A percentile compares a stretch with the other conserved stretches of the same genome.
Evolutionary conservation across 345 rosid genomes (phyloP).

Genomic region (Bruguiera sexangula): DNA sequence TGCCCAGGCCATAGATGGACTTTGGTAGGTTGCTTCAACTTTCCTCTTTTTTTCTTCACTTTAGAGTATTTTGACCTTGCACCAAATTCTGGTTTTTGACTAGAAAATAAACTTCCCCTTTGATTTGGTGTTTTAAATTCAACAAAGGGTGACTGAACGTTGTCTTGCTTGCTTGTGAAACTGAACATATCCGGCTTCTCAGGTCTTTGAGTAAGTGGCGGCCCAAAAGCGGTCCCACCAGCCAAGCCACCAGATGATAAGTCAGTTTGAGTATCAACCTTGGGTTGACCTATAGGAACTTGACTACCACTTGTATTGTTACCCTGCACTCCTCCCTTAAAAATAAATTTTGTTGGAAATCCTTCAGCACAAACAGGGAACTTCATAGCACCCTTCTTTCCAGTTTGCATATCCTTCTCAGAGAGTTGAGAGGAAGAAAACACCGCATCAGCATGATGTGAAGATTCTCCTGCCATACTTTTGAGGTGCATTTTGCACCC

Average conservation of each 20-base stretch:
- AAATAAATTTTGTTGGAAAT: slow-evolving; percentile 30
- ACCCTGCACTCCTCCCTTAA: slow-evolving; percentile 32
- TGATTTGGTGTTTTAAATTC: slow-evolving; percentile 57
- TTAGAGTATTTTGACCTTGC: slow-evolving; percentile 47
- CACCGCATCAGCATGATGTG: slow-evolving; percentile 21
- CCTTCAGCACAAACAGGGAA: slow-evolving; percentile 20
- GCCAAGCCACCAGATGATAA: slow-evolving; percentile 25
- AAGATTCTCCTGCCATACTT: slow-evolving; percentile 27
- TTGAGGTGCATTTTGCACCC: slow-evolving; percentile 51
- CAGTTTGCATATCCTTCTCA: slow-evolving; percentile 27
- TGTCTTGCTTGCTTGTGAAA: slow-evolving; percentile 39
- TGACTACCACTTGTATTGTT: slow-evolving; percentile 23
- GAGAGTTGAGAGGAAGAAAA: slow-evolving; percentile 26
- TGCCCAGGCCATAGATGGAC: slow-evolving; percentile 49
- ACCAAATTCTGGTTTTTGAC: slow-evolving; percentile 52
- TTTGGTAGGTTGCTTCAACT: slow-evolving; percentile 51
- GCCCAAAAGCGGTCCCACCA: slow-evolving; percentile 20
- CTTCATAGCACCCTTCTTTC: slow-evolving; percentile 27
- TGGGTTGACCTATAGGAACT: slow-evolving; percentile 26
- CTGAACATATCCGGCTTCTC: slow-evolving; percentile 29
- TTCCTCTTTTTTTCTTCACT: slow-evolving; percentile 58
- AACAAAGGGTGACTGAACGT: slow-evolving; percentile 28
- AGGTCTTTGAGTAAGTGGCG: slow-evolving; percentile 21
- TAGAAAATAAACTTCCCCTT: slow-evolving; percentile 40
- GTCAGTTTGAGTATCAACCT: slow-evolving; percentile 16